Base-by-base conservation (phyloP, 23 red algal species). In the Cyanidiococcus yangmingshanensis region DNA sequence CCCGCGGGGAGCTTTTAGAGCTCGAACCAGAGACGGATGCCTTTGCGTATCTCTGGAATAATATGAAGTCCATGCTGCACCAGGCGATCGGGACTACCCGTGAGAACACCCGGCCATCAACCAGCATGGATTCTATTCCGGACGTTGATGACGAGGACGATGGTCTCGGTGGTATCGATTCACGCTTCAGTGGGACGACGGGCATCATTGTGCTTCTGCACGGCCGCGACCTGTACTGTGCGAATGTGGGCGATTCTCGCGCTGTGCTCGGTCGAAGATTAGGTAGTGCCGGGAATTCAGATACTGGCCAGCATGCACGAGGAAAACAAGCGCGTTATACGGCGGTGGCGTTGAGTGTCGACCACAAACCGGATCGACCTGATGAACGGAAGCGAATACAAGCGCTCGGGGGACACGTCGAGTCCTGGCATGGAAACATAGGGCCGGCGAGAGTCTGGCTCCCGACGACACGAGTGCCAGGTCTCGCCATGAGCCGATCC, bases 401-500 rank as follows among this genome's bases (percentile, higher is more conserved):
- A 25, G 68, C 39, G n/a, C 74, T 76, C 3, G 94, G 94, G n/a
- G 94, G 88, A 1, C 85, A 88, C 27, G 80, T 98, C 21, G 90
- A 84, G 18, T 76, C 86, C 38, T 98, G 94, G 94, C 77, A 90
- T 35, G 79, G 87, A 58, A 84, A 86, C 58, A 75, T 89, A 25
- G 94, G 86, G 25, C 94, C 94, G 57, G 77, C 87, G 75, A 76
- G 94, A 0, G 94, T 98, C 2, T 98, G 94, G 94, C 50, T 98
- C 41, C 85, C 94, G 1, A 68, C 83, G 27, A 88, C 90, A 27
- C 90, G 94, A 88, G 18, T 91, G 24, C 94, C 94, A 1, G 94
- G 94, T 26, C 68, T 98, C 36, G 94, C 94, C 39, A 98, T 98
- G 94, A 98, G 87, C n/a, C 88, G 94, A 37, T 89, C 84, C 38